Percentiles rank a stretch among this genome's conserved stretches.
phyloP scores from a whole-genome alignment of 1,139 yeast species.

The Candida pseudocylindracea region DNA sequence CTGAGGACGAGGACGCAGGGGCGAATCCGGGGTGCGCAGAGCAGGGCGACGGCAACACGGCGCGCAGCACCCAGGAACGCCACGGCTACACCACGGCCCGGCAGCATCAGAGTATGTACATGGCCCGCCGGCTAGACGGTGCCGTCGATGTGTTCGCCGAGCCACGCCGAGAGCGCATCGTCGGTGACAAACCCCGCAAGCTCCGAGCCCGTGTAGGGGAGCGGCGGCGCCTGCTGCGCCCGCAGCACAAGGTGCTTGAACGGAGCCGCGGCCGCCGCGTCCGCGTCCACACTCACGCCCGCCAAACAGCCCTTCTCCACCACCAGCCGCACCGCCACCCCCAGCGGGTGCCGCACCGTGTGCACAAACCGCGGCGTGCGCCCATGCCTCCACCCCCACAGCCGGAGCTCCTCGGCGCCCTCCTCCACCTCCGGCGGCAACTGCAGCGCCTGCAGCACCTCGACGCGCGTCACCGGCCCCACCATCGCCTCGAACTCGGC shows the following conservation, averaged over 20 bases:
- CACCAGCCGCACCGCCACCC: constrained; percentile 12
- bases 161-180: constrained; percentile 22
- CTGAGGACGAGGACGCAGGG: too few relatives aligned
- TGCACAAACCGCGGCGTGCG: constrained; percentile 47
- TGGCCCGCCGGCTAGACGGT: too few relatives aligned
- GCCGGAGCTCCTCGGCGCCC: constrained; percentile 18
- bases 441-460: constrained; percentile 5
- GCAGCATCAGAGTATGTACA: too few relatives aligned
- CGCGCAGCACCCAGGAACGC: too few relatives aligned
- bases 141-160: constrained; percentile 25
- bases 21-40: too few relatives aligned
- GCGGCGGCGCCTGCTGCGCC: constrained; percentile 1
- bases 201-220: constrained; percentile 17
- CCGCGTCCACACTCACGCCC: too few relatives aligned
- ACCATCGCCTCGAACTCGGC: constrained; percentile 14
- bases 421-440: constrained; percentile 24
- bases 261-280: too few relatives aligned
- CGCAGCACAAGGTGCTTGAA: too few relatives aligned
- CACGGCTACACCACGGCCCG: too few relatives aligned
- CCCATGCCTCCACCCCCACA: constrained; percentile 59
- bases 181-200: constrained; percentile 22
- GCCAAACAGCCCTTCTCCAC: constrained; percentile 8
- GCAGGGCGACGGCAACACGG: too few relatives aligned
- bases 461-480: neutral
- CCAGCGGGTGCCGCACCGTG: constrained; percentile 9